A percentile compares a stretch with the other conserved stretches of the same genome.
phyloP scores from a whole-genome alignment of 805 yeast genomes.

The Metahyphopichia silvanorum region DNA sequence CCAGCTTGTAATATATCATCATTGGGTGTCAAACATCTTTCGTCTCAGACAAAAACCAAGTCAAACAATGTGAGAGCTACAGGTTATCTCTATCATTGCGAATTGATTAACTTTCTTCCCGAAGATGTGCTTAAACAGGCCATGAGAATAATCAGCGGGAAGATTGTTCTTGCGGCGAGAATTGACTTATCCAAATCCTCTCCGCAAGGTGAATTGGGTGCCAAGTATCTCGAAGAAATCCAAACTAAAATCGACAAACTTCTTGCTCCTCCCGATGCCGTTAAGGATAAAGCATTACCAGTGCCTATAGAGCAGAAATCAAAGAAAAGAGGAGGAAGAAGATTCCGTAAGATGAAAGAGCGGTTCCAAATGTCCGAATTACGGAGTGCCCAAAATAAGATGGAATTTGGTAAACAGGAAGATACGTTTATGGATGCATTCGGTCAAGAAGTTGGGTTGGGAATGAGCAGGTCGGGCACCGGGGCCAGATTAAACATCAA shows the following conservation, averaged over 20 bases:
- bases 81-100: slow-evolving; percentile 66
- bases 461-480: slow-evolving; percentile 50
- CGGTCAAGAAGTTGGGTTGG: slow-evolving; percentile 83
- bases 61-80: slow-evolving; percentile 52
- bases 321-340: slow-evolving; percentile 82
- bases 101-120: slow-evolving; percentile 56
- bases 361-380: slow-evolving; percentile 77
- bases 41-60: slow-evolving; percentile 21
- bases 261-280: slow-evolving; percentile 70
- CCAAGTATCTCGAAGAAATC: slow-evolving; percentile 58
- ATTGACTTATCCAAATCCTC: slow-evolving; percentile 54
- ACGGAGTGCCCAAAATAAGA: slow-evolving; percentile 77
- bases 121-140: slow-evolving; percentile 63
- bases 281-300: slow-evolving; percentile 61
- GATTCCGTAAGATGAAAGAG: slow-evolving; percentile 77
- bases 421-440: slow-evolving; percentile 56
- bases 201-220: slow-evolving; percentile 54
- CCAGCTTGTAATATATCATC: slow-evolving; percentile 87
- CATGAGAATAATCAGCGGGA: slow-evolving; percentile 74
- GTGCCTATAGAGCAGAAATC: slow-evolving; percentile 72
- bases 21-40: slow-evolving; percentile 53
- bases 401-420: slow-evolving; percentile 79
- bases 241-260: slow-evolving; percentile 63
- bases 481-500: slow-evolving; percentile 22
- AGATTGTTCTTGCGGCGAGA: slow-evolving; percentile 77